These are phyloP conservation scores for Chimonanthus praecox DNA, from an alignment of 164 flowering plant genomes.

Conservation along the genomic window DNA sequence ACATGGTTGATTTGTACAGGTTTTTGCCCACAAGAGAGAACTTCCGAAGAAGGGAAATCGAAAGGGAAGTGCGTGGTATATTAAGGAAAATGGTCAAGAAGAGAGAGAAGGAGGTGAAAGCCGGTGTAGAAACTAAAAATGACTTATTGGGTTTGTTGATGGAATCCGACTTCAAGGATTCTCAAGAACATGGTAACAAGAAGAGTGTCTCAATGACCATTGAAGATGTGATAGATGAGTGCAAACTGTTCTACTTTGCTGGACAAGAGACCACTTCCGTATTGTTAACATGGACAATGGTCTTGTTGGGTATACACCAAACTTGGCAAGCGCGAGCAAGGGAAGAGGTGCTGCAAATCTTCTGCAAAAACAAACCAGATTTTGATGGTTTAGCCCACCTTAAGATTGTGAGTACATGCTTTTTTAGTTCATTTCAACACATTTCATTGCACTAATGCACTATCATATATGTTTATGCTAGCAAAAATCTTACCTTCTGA, in stretches of 20 bases:
- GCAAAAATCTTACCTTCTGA: not conserved
- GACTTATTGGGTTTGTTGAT: conserved; percentile 41
- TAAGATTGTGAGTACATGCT: conserved; percentile 18
- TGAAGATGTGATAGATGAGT: conserved; percentile 15
- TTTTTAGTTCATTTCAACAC: not conserved
- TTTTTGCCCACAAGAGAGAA: conserved; percentile 42
- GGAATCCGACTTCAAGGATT: conserved; percentile 29
- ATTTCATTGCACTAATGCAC: not conserved
- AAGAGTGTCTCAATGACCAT: conserved; percentile 21
- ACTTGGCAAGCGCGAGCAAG: conserved; percentile 8
- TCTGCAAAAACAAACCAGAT: conserved; percentile 9
- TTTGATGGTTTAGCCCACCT: conserved; percentile 13
- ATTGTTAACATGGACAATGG: conserved; percentile 13
- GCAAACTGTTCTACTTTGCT: conserved; percentile 13
- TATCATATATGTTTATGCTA: not conserved
- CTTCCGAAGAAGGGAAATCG: conserved; percentile 27
- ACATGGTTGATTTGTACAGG: conserved; percentile 13
- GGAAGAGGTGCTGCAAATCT: not conserved
- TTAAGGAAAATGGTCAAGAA: conserved; percentile 27
- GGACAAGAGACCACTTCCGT: conserved; percentile 11
- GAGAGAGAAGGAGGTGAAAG: conserved; percentile 21
- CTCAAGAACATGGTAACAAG: conserved; percentile 17
- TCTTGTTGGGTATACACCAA: conserved; percentile 6
- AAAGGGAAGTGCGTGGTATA: conserved; percentile 16
- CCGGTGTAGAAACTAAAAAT: conserved; percentile 15